Evolutionary conservation across 2,329 filamentous ascomycete species (phyloP).

Genomic region (Diplocarpon mali): DNA sequence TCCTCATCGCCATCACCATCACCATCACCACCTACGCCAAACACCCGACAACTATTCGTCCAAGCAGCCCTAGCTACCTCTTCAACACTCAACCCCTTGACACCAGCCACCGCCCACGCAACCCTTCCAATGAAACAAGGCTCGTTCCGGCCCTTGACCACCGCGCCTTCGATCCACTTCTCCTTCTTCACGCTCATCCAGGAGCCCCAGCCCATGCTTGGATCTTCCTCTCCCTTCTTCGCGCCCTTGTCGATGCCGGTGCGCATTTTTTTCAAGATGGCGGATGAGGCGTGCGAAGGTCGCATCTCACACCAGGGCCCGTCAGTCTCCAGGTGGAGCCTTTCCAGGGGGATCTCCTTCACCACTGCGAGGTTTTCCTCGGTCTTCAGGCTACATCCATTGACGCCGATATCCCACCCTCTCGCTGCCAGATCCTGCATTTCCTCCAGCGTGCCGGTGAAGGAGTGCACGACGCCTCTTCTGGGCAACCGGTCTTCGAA

Average conservation of each 20-base stretch:
- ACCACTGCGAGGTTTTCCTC: slow-evolving; percentile 83
- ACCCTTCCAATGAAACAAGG: slow-evolving; percentile 78
- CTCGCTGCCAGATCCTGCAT: slow-evolving; percentile 70
- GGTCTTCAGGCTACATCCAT: slow-evolving; percentile 94
- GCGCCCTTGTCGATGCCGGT: neutral
- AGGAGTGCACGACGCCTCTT: slow-evolving; percentile 83
- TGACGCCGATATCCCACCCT: slow-evolving; percentile 86
- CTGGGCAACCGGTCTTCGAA: slow-evolving; percentile 56
- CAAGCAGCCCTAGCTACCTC: slow-evolving; percentile 80
- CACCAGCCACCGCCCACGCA: slow-evolving; percentile 75
- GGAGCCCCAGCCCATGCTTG: slow-evolving; percentile 30
- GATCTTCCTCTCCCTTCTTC: neutral
- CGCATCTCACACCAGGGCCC: slow-evolving; percentile 97
- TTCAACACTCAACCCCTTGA: slow-evolving; percentile 70
- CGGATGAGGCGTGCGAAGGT: slow-evolving; percentile 64
- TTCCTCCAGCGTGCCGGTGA: slow-evolving; percentile 79
- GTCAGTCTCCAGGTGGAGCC: slow-evolving; percentile 90
- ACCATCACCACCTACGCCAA: slow-evolving; percentile 46
- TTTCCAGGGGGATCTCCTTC: slow-evolving; percentile 62
- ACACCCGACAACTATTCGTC: slow-evolving; percentile 71
- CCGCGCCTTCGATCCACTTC: slow-evolving; percentile 74
- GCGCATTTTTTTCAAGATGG: slow-evolving; percentile 20
- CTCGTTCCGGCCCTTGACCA: slow-evolving; percentile 95
- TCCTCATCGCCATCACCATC: neutral
- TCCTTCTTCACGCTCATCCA: slow-evolving; percentile 92